phyloP scores from a whole-genome alignment of 192 early-diverging fungal species.

The Dissophora ornata region DNA sequence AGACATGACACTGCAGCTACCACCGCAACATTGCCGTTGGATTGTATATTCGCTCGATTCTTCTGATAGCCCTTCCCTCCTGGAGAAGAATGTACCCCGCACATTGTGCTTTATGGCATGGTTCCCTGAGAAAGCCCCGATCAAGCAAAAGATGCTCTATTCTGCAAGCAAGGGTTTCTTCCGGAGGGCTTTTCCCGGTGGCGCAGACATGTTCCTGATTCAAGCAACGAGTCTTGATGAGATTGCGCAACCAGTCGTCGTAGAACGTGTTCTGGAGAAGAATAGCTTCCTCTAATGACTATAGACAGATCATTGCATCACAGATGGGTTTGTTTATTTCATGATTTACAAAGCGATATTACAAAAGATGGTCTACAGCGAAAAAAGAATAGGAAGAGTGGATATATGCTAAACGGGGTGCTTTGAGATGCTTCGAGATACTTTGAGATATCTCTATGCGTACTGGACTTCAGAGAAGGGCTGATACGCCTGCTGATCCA shows the following conservation, averaged over 20 bases:
- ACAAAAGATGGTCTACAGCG: not conserved
- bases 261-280: not conserved
- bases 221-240: slow-evolving; percentile 1
- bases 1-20: not conserved
- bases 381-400: not conserved
- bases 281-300: not conserved
- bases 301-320: not conserved
- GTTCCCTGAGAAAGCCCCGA: not conserved
- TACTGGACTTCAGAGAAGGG: slow-evolving; percentile 25
- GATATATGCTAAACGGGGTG: too few relatives aligned
- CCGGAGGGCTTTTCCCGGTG: not conserved
- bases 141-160: slow-evolving; percentile 3
- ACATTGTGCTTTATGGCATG: slow-evolving; percentile 1
- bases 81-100: not conserved
- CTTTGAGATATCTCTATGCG: not conserved
- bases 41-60: not conserved
- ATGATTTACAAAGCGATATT: not conserved
- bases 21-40: not conserved
- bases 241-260: not conserved
- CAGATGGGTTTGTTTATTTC: too few relatives aligned
- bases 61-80: not conserved
- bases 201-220: not conserved
- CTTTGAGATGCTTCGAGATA: too few relatives aligned
- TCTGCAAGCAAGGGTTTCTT: too few relatives aligned
- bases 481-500: slow-evolving; percentile 12